phyloP scores from a whole-genome alignment of 1,139 yeast genomes.

The Schwanniomyces etchellsii region DNA sequence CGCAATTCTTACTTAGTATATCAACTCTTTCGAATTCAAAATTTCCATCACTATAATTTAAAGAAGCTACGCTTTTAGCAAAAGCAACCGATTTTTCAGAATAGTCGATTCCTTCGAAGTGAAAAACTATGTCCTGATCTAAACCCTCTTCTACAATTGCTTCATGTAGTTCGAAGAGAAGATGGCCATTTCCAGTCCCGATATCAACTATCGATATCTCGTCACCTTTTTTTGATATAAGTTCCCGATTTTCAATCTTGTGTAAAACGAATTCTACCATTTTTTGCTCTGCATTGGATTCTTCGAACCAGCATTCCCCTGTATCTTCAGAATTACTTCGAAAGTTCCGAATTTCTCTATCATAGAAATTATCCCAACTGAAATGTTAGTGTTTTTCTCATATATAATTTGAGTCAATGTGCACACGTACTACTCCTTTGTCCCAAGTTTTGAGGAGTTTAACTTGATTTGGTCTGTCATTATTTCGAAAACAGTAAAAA shows the following conservation, averaged over 20 bases:
- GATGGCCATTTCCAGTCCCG: conserved; percentile 96
- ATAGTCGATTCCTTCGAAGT: conserved; percentile 72
- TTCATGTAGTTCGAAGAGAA: conserved; percentile 62
- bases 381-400: conserved; percentile 5
- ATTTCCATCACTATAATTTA: conserved; percentile 27
- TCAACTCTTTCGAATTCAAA: conserved; percentile 46
- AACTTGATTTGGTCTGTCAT: conserved; percentile 50
- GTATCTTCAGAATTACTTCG: conserved; percentile 69
- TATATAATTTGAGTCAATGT: neutral
- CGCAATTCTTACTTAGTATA: conserved; percentile 28
- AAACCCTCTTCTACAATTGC: conserved; percentile 37
- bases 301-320: conserved; percentile 96
- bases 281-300: conserved; percentile 81
- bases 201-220: conserved; percentile 57
- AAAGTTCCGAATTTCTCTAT: conserved; percentile 66
- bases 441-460: conserved; percentile 72
- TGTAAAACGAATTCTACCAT: conserved; percentile 60
- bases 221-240: conserved; percentile 19
- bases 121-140: conserved; percentile 36
- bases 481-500: too few relatives aligned
- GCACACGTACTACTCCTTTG: conserved; percentile 59
- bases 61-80: conserved; percentile 52
- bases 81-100: conserved; percentile 72
- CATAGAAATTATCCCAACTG: conserved; percentile 85
- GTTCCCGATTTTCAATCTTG: conserved; percentile 20